Percentiles rank a stretch among this genome's conserved stretches.
phyloP scores from a whole-genome alignment of 2,329 filamentous ascomycete species.

The Stachybotrys elegans region DNA sequence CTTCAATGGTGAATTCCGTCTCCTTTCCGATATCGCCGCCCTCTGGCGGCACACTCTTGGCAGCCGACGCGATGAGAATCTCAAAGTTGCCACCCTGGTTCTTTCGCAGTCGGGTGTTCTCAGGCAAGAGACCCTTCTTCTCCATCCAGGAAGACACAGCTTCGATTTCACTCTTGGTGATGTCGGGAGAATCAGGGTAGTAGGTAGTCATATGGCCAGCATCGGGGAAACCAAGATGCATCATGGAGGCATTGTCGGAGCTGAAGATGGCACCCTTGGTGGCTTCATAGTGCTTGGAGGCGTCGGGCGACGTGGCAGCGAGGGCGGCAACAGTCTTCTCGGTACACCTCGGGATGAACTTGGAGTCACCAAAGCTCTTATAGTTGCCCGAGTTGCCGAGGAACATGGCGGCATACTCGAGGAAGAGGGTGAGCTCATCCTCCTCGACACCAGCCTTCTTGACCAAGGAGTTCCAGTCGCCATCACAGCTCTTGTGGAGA shows the following conservation, averaged over 20 bases:
- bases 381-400: slow-evolving; percentile 80
- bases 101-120: slow-evolving; percentile 75
- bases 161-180: slow-evolving; percentile 70
- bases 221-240: slow-evolving; percentile 73
- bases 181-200: slow-evolving; percentile 70
- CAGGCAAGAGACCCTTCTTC: slow-evolving; percentile 63
- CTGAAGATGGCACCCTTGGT: slow-evolving; percentile 71
- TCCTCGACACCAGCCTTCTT: slow-evolving; percentile 59
- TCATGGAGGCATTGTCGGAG: slow-evolving; percentile 54
- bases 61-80: slow-evolving; percentile 67
- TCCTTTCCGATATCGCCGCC: slow-evolving; percentile 67
- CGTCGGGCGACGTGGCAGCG: slow-evolving; percentile 54
- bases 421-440: slow-evolving; percentile 61
- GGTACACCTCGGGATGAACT: slow-evolving; percentile 71
- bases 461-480: slow-evolving; percentile 66
- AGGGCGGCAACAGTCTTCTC: slow-evolving; percentile 61
- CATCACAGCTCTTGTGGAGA: slow-evolving; percentile 59
- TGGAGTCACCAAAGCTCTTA: slow-evolving; percentile 81
- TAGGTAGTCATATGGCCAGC: slow-evolving; percentile 76
- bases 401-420: slow-evolving; percentile 75
- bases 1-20: slow-evolving; percentile 53
- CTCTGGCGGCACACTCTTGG: slow-evolving; percentile 50
- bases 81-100: slow-evolving; percentile 59
- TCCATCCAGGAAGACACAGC: slow-evolving; percentile 69
- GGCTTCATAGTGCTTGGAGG: slow-evolving; percentile 59